Percentiles rank a stretch among this genome's conserved stretches.
These are phyloP conservation scores for Stephania japonica DNA, from an alignment of 164 flowering plant species.

Conservation along the genomic window DNA sequence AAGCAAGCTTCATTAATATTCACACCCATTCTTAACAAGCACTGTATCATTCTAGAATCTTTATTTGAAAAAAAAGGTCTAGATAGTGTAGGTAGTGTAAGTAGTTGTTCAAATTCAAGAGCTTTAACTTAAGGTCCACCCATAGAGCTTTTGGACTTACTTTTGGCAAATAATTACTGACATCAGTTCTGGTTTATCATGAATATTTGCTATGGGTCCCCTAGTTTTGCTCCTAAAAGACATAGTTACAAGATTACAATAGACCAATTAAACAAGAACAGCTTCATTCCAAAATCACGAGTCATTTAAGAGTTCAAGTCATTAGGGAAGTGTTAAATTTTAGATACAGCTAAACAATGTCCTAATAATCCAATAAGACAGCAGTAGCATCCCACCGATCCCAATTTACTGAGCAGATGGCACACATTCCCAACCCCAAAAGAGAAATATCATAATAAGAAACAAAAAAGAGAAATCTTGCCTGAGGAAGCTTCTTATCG, in stretches of 20 bases:
- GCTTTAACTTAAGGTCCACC: too few species aligned
- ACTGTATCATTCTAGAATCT: too few species aligned
- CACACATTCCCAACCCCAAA: too few species aligned
- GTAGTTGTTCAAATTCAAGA: too few species aligned
- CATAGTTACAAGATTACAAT: not conserved
- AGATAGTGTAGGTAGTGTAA: too few species aligned
- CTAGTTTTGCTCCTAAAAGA: not conserved
- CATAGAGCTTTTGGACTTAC: too few species aligned
- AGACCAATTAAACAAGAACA: not conserved
- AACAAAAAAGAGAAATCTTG: conserved; percentile 11
- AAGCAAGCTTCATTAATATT: too few species aligned
- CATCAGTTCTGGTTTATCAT: not conserved
- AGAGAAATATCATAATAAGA: too few species aligned
- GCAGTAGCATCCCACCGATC: too few species aligned
- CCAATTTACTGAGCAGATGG: not conserved
- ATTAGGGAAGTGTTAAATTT: not conserved
- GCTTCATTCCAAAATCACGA: not conserved
- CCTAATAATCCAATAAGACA: too few species aligned
- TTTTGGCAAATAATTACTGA: not conserved
- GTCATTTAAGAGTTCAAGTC: not conserved
- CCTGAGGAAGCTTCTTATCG: conserved; percentile 99
- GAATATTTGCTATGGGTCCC: not conserved
- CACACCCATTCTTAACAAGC: too few species aligned
- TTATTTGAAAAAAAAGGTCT: too few species aligned
- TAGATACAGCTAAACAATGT: not conserved